phyloP scores from a whole-genome alignment of 192 early-diverging fungal species.

The Umbelopsis ramanniana region DNA sequence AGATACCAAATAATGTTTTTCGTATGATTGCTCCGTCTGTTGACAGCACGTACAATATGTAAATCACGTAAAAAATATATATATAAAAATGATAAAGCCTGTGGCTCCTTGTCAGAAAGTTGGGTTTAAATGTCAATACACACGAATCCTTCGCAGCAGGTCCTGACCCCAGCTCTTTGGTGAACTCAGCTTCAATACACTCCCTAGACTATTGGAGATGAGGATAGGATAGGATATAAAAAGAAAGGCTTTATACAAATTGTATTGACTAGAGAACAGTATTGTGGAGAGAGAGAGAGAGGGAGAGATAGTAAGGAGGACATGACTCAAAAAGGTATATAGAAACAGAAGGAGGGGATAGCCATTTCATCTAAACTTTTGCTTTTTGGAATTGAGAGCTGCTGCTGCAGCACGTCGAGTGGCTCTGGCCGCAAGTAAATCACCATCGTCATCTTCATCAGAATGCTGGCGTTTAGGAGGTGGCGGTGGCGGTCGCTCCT shows the following conservation, averaged over 20 bases:
- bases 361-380: constrained; percentile 21
- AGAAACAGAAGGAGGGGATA: not conserved
- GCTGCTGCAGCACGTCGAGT: constrained; percentile 10
- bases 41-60: not conserved
- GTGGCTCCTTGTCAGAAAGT: not conserved
- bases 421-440: constrained; percentile 11
- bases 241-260: constrained; percentile 19
- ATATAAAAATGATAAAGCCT: not conserved
- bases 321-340: constrained; percentile 13
- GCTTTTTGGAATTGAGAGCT: constrained; percentile 18
- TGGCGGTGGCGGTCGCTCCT: constrained; percentile 8
- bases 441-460: constrained; percentile 15
- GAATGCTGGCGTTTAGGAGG: constrained; percentile 15
- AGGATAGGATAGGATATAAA: not conserved
- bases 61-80: not conserved
- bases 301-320: not conserved
- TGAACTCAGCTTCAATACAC: no score
- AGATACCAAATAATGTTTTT: constrained; percentile 2
- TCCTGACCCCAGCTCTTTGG: no score
- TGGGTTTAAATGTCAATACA: no score
- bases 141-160: no score
- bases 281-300: not conserved
- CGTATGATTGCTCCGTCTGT: not conserved
- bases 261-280: constrained; percentile 14
- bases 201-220: no score